These are phyloP conservation scores for Trichosporon sp. DNA, from an alignment of 1,284 basidiomycete species.

Conservation along the genomic window DNA sequence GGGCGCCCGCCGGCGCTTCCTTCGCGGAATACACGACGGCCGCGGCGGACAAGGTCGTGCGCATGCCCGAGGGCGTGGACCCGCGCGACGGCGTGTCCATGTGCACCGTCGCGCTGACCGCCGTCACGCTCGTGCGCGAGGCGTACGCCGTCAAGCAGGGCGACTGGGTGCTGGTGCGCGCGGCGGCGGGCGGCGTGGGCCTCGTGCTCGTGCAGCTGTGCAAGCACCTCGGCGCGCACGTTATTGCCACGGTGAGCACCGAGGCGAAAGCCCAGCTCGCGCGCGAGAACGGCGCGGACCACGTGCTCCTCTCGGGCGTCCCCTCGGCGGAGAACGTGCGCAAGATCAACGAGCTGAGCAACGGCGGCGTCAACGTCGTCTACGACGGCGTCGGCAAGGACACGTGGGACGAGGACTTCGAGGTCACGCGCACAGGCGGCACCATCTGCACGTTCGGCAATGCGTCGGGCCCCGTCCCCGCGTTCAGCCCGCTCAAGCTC, in stretches of 20 bases:
- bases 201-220: constrained; percentile 53
- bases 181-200: constrained; percentile 74
- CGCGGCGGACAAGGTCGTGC: constrained; percentile 59
- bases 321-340: constrained; percentile 53
- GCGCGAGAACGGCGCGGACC: constrained; percentile 71
- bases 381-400: constrained; percentile 94
- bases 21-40: constrained; percentile 74
- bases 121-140: constrained; percentile 72
- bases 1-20: constrained; percentile 56
- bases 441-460: constrained; percentile 83
- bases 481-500: constrained; percentile 70
- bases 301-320: constrained; percentile 73
- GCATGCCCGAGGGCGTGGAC: constrained; percentile 62
- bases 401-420: constrained; percentile 81
- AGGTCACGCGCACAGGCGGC: constrained; percentile 69
- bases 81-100: constrained; percentile 64
- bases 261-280: constrained; percentile 80
- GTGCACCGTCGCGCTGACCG: constrained; percentile 74
- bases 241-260: constrained; percentile 92
- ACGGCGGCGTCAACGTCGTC: constrained; percentile 66
- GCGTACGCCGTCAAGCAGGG: constrained; percentile 70
- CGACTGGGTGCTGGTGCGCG: constrained; percentile 62
- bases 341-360: constrained; percentile 19
- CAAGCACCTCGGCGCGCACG: constrained; percentile 64
- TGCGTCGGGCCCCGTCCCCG: constrained; percentile 55